Conservation (phyloP, 768 basidiomycete species). For the Boletus insuetus region DNA sequence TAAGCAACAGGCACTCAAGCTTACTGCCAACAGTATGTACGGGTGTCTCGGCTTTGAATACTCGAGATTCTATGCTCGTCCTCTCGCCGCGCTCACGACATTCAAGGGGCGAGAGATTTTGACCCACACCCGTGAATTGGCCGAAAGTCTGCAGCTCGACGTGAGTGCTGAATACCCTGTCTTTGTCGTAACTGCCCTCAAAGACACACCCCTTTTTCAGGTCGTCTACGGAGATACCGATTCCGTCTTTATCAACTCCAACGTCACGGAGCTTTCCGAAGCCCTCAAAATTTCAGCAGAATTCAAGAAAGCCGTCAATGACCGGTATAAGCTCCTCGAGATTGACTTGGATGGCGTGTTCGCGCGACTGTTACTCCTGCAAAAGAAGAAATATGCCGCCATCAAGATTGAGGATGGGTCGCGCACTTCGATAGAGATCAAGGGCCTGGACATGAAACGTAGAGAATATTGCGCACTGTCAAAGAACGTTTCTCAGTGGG, state of each 20-base stretch:
- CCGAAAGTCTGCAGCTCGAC: constrained; percentile 86
- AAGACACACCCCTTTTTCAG: constrained; percentile 38
- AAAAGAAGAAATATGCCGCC: constrained; percentile 99
- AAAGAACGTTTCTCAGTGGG: constrained; percentile 90
- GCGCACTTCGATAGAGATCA: constrained; percentile 80
- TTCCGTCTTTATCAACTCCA: constrained; percentile 97
- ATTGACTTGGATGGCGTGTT: constrained; percentile 96
- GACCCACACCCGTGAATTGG: constrained; percentile 88
- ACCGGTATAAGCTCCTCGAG: constrained; percentile 91
- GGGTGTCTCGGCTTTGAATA: constrained; percentile 98
- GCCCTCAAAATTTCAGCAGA: constrained; percentile 88
- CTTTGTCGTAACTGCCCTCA: background rate
- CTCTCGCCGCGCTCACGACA: constrained; percentile 95
- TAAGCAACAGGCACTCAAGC: constrained; percentile 93
- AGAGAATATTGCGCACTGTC: constrained; percentile 92
- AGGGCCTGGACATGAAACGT: constrained; percentile 98
- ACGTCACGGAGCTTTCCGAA: constrained; percentile 81
- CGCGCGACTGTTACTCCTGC: constrained; percentile 84
- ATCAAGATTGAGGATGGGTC: constrained; percentile 88
- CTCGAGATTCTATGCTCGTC: constrained; percentile 93
- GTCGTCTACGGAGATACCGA: constrained; percentile 99
- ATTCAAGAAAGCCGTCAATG: constrained; percentile 96
- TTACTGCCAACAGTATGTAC: constrained; percentile 99
- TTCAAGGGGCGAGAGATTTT: constrained; percentile 97
- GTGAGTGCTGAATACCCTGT: constrained; percentile 45